Percentiles rank a stretch among this genome's conserved stretches.
Evolutionary conservation across 352 stramenopile genomes (phyloP).

Genomic region (Aphanomyces invadans): DNA sequence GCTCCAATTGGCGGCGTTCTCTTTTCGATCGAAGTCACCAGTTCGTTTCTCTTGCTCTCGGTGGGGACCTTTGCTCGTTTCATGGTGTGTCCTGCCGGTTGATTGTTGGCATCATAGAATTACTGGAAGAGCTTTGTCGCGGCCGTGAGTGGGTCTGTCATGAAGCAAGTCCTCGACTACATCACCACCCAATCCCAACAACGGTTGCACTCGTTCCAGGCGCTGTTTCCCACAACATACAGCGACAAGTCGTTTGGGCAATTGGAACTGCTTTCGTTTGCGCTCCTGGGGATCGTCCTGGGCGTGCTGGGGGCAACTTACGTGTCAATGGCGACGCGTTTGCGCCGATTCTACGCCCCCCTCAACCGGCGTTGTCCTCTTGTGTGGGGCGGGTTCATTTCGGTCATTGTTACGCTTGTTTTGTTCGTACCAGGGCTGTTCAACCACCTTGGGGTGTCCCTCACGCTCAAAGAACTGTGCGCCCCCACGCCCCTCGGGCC

Average conservation of each 20-base stretch:
- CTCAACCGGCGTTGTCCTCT: constrained; percentile 41
- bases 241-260: constrained; percentile 37
- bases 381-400: constrained; percentile 50
- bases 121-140: constrained; percentile 87
- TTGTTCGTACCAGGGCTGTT: constrained; percentile 28
- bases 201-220: constrained; percentile 21
- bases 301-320: constrained; percentile 43
- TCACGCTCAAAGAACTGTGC: neutral
- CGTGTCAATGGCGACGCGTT: constrained; percentile 33
- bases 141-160: constrained; percentile 62
- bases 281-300: constrained; percentile 39
- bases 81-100: neutral
- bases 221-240: constrained; percentile 18
- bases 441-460: neutral
- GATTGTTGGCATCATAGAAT: constrained; percentile 32
- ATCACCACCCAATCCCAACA: constrained; percentile 9
- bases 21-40: constrained; percentile 92
- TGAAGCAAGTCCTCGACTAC: constrained; percentile 46
- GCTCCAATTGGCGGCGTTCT: constrained; percentile 90
- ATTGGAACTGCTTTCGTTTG: constrained; percentile 44
- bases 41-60: constrained; percentile 83
- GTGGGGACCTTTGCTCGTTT: neutral
- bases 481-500: neutral
- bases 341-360: constrained; percentile 47
- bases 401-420: constrained; percentile 45